Base-by-base conservation (phyloP, 805 yeast genomes). In the Monosporozyma siamensis region DNA sequence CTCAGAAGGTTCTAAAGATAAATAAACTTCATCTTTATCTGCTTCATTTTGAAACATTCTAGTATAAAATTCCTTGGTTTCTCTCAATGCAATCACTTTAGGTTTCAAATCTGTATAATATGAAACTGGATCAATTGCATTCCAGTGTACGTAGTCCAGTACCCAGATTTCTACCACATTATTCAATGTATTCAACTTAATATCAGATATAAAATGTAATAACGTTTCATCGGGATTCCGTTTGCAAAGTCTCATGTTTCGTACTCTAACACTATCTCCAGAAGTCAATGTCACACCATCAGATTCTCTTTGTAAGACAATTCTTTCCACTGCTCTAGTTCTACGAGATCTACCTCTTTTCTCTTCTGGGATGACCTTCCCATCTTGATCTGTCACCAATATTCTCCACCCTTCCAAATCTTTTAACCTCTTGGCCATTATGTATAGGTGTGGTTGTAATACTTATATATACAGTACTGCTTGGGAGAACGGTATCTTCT, bases 251-350 rank as follows among this genome's bases (percentile, higher is more conserved):
- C 21, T 38, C 27, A 8, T 55, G 4, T 61, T 61, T 27, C 61
- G 56, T 6, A 72, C 61, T 12, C 75, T 50, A 0, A 79, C 49
- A 18, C 71, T 61, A 48, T 74, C 79, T 3, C 86, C 86, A 8
- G 65, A 65, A 18, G 61, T 60, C 4, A 80, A 45, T 40, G 64
- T 70, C 12, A 73, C 17, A 2, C 66, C 71, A 54, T 77, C 82
- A 0, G 46, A 14, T n/a, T 56, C 66, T 43, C 78, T 59, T 37
- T 54, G 59, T 21, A 74, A 52, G 2, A 53, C 38, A 5, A 46
- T 23, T 3, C 39, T 40, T 12, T 40, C 43, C 8, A 18, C 10
- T 10, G 38, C 32, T 15, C 45, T 42, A 32, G 49, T 42, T 21
- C 51, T 46, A 11, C 51, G 40, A 10, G 49, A 40, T 36, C 59